Base-by-base conservation (phyloP, 2,329 filamentous ascomycete genomes). In the Macroventuria anomochaeta region DNA sequence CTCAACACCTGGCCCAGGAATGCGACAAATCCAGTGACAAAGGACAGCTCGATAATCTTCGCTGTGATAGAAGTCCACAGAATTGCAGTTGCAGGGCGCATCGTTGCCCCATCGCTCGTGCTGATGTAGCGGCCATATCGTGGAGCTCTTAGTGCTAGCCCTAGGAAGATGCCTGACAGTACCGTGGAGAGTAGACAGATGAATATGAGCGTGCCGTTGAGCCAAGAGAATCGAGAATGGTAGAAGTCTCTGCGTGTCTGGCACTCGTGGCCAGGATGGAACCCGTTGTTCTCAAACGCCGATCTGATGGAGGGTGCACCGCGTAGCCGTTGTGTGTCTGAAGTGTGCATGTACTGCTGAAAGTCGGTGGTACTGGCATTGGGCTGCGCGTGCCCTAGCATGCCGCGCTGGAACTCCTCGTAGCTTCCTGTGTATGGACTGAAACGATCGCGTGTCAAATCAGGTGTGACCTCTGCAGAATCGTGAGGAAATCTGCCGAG, bases 21-120 rank as follows among this genome's bases (percentile, higher is more conserved):
- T 0, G 87, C 83, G 1, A 93, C 87, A 55, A 91, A 89, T 0
- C 90, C 86, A 0, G 89, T 91, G 3, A 91, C 88, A 65, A 92
- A 93, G 0, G 87, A 86, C 59, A 93, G 69, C 73, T 93, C 90
- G 40, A 93, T 90, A 0, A 87, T 83, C 73, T 93, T 93, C 7
- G 90, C 88, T 29, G 91, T 76, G 2, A 91, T 73, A 0, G 88
- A 83, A n/a, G 85, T 86, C 0, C 93, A 66, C 1, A 90, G 74
- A 0, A 85, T 86, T 0, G 90, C 89, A 1, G 85, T 87, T 0
- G 85, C 81, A 0, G 87, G 85, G 0, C 78, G 77, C 13, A 93
- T 63, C 2, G 47, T 53, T 0, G 69, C 64, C 7, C 81, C 79
- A 11, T 81, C 75, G 5, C 78, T 80, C 11, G 80, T 79, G 18